These are phyloP conservation scores for Rhizoclosmatium globosum DNA, from an alignment of 192 early-diverging fungal species.

Conservation along the genomic window DNA sequence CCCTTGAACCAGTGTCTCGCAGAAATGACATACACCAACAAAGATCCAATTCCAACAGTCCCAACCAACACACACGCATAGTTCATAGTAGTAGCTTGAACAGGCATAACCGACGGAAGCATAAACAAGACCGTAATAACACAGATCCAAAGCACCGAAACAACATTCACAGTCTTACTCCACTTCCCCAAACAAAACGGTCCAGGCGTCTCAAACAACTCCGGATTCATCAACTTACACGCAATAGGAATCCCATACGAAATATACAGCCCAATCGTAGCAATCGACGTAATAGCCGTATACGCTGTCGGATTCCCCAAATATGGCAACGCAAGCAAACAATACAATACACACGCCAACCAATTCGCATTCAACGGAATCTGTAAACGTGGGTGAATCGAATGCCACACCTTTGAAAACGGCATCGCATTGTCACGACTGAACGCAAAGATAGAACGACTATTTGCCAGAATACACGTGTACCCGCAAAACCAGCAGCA, in stretches of 20 bases:
- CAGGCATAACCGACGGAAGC: conserved; percentile 41
- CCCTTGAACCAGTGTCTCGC: conserved; percentile 50
- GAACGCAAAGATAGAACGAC: conserved; percentile 49
- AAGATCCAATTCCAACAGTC: conserved; percentile 24
- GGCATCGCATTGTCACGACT: conserved; percentile 49
- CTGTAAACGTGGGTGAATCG: conserved; percentile 34
- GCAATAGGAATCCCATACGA: conserved; percentile 48
- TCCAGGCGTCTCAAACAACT: conserved; percentile 23
- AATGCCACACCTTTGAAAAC: conserved; percentile 26
- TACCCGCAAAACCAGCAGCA: conserved; percentile 38
- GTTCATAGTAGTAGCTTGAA: conserved; percentile 45
- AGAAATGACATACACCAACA: conserved; percentile 17
- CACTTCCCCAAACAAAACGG: conserved; percentile 46
- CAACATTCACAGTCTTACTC: conserved; percentile 24
- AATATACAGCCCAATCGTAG: conserved; percentile 50
- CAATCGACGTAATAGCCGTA: conserved; percentile 46
- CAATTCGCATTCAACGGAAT: conserved; percentile 40
- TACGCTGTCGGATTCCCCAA: conserved; percentile 37
- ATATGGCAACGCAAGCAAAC: conserved; percentile 26
- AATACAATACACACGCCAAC: conserved; percentile 29
- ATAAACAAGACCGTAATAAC: conserved; percentile 46
- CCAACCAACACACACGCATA: conserved; percentile 47
- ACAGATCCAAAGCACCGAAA: conserved; percentile 43
- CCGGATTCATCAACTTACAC: conserved; percentile 35
- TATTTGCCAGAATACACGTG: conserved; percentile 38